These are phyloP conservation scores for Apiotrichum laibachii DNA, from an alignment of 1,284 basidiomycete species.

Conservation along the genomic window DNA sequence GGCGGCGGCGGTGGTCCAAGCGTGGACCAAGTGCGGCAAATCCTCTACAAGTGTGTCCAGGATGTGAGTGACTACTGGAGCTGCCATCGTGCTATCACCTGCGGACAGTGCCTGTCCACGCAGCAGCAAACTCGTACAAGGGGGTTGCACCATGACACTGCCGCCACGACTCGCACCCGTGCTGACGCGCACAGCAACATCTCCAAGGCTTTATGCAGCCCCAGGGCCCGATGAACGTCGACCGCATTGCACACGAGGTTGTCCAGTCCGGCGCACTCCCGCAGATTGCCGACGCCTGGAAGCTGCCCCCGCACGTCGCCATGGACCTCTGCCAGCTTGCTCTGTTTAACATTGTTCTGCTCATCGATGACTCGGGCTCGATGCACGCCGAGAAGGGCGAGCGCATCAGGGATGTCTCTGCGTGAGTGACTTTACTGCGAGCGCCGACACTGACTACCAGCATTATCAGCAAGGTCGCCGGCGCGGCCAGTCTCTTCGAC, in stretches of 20 bases:
- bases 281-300: slow-evolving; percentile 50
- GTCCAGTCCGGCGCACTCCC: slow-evolving; percentile 35
- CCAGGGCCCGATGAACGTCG: slow-evolving; percentile 45
- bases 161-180: neutral
- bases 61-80: slow-evolving; percentile 49
- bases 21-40: slow-evolving; percentile 7
- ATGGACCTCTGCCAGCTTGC: slow-evolving; percentile 51
- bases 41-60: slow-evolving; percentile 47
- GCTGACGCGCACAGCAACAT: slow-evolving; percentile 41
- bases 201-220: slow-evolving; percentile 36
- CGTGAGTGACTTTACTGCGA: slow-evolving; percentile 25
- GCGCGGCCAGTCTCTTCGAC: slow-evolving; percentile 51
- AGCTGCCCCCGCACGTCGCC: slow-evolving; percentile 51
- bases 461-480: slow-evolving; percentile 50
- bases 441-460: slow-evolving; percentile 13
- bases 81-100: neutral
- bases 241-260: slow-evolving; percentile 47
- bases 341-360: slow-evolving; percentile 48
- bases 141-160: no score
- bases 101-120: no score
- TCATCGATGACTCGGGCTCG: slow-evolving; percentile 50
- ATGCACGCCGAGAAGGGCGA: slow-evolving; percentile 50
- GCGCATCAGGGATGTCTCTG: slow-evolving; percentile 51
- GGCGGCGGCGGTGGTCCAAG: slow-evolving; percentile 6
- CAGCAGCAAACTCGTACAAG: no score